These are phyloP conservation scores for Paecilomyces sp. DNA, from an alignment of 2,329 filamentous ascomycete genomes.

Conservation along the genomic window DNA sequence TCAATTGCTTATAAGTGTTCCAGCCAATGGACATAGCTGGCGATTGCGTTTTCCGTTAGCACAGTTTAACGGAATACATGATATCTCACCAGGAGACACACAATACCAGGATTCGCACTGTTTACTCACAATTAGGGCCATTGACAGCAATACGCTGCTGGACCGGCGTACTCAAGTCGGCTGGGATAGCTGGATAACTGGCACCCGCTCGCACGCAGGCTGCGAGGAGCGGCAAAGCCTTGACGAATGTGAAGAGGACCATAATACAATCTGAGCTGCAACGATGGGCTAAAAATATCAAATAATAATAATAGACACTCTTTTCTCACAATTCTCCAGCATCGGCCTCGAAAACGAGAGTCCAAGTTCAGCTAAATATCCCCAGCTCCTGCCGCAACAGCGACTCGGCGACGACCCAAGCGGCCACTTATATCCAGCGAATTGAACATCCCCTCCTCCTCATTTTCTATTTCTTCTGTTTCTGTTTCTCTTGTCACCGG, in stretches of 20 bases:
- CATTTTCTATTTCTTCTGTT: not conserved
- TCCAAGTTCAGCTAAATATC: not conserved
- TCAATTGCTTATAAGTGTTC: conserved; percentile 48
- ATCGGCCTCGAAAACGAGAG: not conserved
- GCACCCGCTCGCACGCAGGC: conserved; percentile 18
- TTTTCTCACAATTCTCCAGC: not conserved
- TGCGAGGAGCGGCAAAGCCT: conserved; percentile 19
- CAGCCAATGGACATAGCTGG: conserved; percentile 48
- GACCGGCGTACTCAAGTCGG: conserved; percentile 46
- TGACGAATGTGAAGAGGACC: conserved; percentile 5
- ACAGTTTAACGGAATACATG: not conserved
- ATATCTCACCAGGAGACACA: not conserved
- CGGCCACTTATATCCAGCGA: not conserved
- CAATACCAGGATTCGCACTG: not conserved
- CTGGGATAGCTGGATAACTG: conserved; percentile 41
- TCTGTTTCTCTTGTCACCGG: too few species aligned
- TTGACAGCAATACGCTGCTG: conserved; percentile 49
- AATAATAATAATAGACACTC: too few species aligned
- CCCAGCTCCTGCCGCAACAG: not conserved
- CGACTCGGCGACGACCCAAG: not conserved
- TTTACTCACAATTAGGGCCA: conserved; percentile 39
- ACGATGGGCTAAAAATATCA: not conserved
- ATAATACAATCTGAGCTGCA: not conserved
- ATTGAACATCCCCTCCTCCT: not conserved
- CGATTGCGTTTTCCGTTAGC: not conserved